Percentiles rank a stretch among this genome's conserved stretches.
phyloP scores from a whole-genome alignment of 2,329 filamentous ascomycete species.

The Pseudogymnoascus sp. region DNA sequence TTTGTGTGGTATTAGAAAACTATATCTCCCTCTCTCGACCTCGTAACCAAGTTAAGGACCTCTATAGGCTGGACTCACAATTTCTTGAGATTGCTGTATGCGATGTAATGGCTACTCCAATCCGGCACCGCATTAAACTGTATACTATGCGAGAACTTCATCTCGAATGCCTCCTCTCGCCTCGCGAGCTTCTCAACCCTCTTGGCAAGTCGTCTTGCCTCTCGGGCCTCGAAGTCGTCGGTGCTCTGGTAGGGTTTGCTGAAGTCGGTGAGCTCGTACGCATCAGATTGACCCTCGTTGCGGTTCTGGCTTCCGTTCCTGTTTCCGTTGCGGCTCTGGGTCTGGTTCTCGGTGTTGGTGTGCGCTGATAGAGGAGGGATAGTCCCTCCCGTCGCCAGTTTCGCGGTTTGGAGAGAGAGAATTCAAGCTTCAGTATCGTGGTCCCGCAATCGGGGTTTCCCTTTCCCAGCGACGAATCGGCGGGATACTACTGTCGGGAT shows the following conservation, averaged over 20 bases:
- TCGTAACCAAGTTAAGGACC: no score
- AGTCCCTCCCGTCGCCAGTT: constrained; percentile 8
- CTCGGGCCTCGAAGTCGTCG: background rate
- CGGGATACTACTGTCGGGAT: background rate
- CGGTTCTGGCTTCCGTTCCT: background rate
- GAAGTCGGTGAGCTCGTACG: constrained; percentile 2
- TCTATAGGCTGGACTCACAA: constrained; percentile 49
- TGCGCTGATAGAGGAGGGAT: constrained; percentile 5
- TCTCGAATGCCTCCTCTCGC: constrained; percentile 70
- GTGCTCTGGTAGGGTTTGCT: background rate
- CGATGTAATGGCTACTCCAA: constrained; percentile 96
- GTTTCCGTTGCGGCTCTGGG: background rate
- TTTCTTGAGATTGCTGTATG: constrained; percentile 98
- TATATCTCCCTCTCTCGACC: background rate
- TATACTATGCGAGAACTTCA: constrained; percentile 99
- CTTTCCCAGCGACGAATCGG: constrained; percentile 1
- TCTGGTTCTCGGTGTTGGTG: background rate
- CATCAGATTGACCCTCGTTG: constrained; percentile 4
- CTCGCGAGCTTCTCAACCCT: constrained; percentile 55
- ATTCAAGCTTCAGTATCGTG: background rate
- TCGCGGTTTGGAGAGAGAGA: constrained; percentile 1
- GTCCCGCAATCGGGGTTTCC: background rate
- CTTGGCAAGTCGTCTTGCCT: constrained; percentile 30
- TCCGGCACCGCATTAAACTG: constrained; percentile 99
- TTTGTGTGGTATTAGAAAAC: constrained; percentile 15